Evolutionary conservation across 2,329 filamentous ascomycete species (phyloP).

Genomic region (Neurospora crassa): DNA sequence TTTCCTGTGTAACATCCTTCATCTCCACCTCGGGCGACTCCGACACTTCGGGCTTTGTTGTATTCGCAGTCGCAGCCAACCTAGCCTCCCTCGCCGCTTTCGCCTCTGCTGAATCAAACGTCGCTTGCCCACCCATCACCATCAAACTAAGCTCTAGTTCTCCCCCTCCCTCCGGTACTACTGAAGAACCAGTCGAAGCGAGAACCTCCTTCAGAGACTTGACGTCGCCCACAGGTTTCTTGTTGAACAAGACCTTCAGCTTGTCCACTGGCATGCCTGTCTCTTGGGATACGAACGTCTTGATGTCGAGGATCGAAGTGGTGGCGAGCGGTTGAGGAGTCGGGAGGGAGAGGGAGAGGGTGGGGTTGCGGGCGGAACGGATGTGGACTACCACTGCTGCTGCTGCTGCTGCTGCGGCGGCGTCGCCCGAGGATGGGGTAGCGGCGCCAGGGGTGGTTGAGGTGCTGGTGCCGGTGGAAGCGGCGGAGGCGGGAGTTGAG

Average conservation of each 20-base stretch:
- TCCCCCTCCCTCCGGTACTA: conserved; percentile 40
- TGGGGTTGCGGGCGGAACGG: conserved; percentile 57
- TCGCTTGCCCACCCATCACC: conserved; percentile 63
- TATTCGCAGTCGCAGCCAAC: conserved; percentile 22
- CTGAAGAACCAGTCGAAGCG: too few relatives aligned
- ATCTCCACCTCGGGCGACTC: conserved; percentile 11
- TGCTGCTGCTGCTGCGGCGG: neutral
- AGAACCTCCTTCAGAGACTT: conserved; percentile 70
- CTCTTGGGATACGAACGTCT: conserved; percentile 55
- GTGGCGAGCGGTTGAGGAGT: conserved; percentile 46
- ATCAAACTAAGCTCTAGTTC: conserved; percentile 74
- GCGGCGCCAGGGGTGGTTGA: neutral
- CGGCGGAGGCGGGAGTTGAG: neutral
- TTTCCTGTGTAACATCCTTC: conserved; percentile 14
- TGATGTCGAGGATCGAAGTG: conserved; percentile 72
- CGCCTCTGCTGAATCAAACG: conserved; percentile 10
- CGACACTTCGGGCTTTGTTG: conserved; percentile 23
- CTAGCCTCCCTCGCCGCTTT: neutral
- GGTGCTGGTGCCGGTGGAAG: neutral
- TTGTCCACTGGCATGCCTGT: conserved; percentile 61
- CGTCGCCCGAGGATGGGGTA: neutral
- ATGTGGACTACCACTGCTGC: conserved; percentile 1
- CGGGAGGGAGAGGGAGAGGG: conserved; percentile 59
- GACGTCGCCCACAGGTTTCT: conserved; percentile 72
- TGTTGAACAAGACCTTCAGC: conserved; percentile 76